Base-by-base conservation (phyloP, 2,329 filamentous ascomycete species). In the Penicillium vulpinum region DNA sequence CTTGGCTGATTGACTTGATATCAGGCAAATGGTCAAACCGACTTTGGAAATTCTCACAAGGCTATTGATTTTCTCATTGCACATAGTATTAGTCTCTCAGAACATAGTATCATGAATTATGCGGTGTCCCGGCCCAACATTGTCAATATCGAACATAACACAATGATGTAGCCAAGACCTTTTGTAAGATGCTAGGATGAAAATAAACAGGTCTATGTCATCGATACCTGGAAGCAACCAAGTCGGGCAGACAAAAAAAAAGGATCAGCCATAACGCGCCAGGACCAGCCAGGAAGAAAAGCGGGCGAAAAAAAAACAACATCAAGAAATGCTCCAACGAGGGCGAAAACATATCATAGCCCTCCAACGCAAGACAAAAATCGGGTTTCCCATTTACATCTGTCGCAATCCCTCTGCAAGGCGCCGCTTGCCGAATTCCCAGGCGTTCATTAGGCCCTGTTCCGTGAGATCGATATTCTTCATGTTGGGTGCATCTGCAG, bases 401-500 rank as follows among this genome's bases (percentile, higher is more conserved):
- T 71, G 91, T 73, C 93, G 86, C 82, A 97, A 82, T 83, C 92
- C 89, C 78, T 97, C 92, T 43, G 91, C 89, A 71, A 96, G 78
- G 78, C 96, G 93, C 69, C 88, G 88, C 82, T 94, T 95, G 73
- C 92, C 93, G 74, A 97, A 89, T 75, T 96, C 91, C 77, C 92
- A 94, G 65, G 93, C 82, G 78, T 96, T 97, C 77, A 96, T 87
- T 75, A 97, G 86, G 49, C 93, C 93, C 77, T 97, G 92, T 77
- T 97, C 93, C 69, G 91, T 95, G 54, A 97, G 86, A 74, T 97
- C 93, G 76, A 97, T 93, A 72, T 90, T 91, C 81, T 94, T 91
- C 75, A 97, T 85, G 72, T 92, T 91, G 9, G 85, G 82, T 67
- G 92, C 88, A 78, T 99, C 94, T 70, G 96, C 90, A 40, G 88